Base-by-base conservation (phyloP, 306 rosid genomes). In the Ammopiptanthus mongolicus region DNA sequence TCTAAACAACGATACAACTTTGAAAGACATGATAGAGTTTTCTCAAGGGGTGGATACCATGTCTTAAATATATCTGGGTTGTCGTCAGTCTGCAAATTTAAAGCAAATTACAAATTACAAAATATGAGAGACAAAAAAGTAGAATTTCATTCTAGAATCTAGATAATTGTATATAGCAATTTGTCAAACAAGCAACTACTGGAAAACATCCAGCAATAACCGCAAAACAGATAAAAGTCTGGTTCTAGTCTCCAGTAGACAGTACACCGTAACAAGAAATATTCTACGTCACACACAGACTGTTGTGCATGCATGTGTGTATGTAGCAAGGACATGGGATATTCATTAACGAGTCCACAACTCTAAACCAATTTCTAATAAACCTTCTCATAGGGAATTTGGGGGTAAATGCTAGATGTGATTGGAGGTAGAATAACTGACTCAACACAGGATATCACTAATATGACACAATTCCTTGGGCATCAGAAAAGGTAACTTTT, bases 31-130 rank as follows among this genome's bases (percentile, higher is more conserved):
- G 99, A 90, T 51, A 96, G 63, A 13, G 99, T 92, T 85, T 92
- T 96, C 86, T 92, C 99, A 14, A 96, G 84, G 8, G 97, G 99
- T 0, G 97, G 99, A 84, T 96, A 96, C 98, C 97, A 96, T 3
- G 93, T 84, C 74, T 87, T 90, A 74, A 82, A 88, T 37, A 88
- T 80, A 84, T 87, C 87, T 67, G 87, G 86, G 84, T 86, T 87
- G 78, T 86, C 93, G 78, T 88, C 97, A 55, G 70, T 92, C 99
- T 96, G 81, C 83, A 83, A 59, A 65, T 79, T 74, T 62, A 72
- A 25, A 63, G 69, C 29, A 68, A 65, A 57, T 41, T 17, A 73
- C 9, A 65, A 73, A 68, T 63, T 44, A 79, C 5, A 65, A 28
- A 70, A 18, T 34, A 74, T 51, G 34, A 36, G 28, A 48, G 37